Base-by-base conservation (phyloP, 768 basidiomycete genomes). In the Russula earlei region DNA sequence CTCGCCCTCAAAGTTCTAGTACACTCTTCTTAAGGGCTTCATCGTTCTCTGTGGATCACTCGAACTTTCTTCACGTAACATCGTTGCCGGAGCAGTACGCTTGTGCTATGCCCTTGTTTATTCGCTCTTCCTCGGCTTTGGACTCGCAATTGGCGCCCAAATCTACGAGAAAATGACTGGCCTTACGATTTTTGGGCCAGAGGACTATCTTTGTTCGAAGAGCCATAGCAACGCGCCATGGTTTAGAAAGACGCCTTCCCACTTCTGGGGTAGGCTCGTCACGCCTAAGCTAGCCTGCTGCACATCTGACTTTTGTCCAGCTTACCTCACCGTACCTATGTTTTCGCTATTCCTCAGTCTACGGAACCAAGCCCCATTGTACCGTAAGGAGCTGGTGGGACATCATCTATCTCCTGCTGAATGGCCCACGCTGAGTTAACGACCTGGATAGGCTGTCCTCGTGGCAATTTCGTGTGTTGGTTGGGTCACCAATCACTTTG, bases 41-140 rank as follows among this genome's bases (percentile, higher is more conserved):
- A 79, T 86, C 49, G 81, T 87, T 10, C 76, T 87, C 14, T 77
- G 74, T 62, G 91, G 85, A 47, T 77, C 83, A 11, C 79, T 92
- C 29, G 91, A 92, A 65, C 70, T 91, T 20, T 80, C 87, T 56
- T 85, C 87, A 3, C 79, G 88, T 17, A 87, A 87, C 59, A 84
- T 94, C 63, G 81, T 91, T 29, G 76, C 87, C 0, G 89, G 91
- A n/a, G 84, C 87, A 11, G 89, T 92, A 31, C 77, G 88, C 37
- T 74, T 92, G 15, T 87, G 86, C 62, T 92, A 87, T 64, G 79
- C 87, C 24, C 74, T 87, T 50, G 77, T 87, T 54, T 93, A 92
- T 65, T 83, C 85, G n/a, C 73, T 84, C 17, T 84, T 84, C 67
- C 73, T 86, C 8, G 84, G 85, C 0, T 89, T 93, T 66, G 91